Evolutionary conservation across 1,284 basidiomycete genomes (phyloP), one percentile per base, ranked within the genome.

Genomic region (Ceratobasidium sp.): DNA sequence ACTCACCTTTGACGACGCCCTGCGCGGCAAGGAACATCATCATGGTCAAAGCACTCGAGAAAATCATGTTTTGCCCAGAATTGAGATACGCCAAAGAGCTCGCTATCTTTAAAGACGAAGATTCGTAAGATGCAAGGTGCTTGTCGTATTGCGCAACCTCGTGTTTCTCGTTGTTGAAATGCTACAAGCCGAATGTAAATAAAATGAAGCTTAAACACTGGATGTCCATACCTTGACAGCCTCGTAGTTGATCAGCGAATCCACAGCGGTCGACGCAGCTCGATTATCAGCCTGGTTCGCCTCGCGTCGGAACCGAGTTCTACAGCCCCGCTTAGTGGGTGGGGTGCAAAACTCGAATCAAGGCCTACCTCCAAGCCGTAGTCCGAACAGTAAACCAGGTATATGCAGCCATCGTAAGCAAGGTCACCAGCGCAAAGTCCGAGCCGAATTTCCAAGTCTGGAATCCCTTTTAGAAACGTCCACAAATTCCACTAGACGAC

Each of bases 21-120:
- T 98, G 95, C 0, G 97, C 96, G 2, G 96, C 96, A 74, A 99
- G 85, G 79, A 98, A 91, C 97, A 99, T 99, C 84, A 98, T 96
- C 74, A 91, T 86, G 0, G 97, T 99, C 79, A 99, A 82, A 0
- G 96, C 95, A 14, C 89, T 90, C 0, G 94, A 96, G 83, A 98
- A 99, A 78, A 99, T 98, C 77, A 98, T 85, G 81, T 96, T 98
- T 81, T 99, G 97, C 0, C 96, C 98, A 1, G 96, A 96, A 82
- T 99, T 99, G 77, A 99, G 85, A 79, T 90, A 92, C 0, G 98
- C 94, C 11, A 99, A 84, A 1, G 94, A 96, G 0, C 97, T 99
- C 0, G 96, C 93, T 77, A 98, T 98, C 84, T 98, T 97, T 79
- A 98, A 87, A 0, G 93, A 95, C 0, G 95, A 90, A 78, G 93